phyloP scores from a whole-genome alignment of 2,329 filamentous ascomycete species.

The Rhinocladiella mackenziei region DNA sequence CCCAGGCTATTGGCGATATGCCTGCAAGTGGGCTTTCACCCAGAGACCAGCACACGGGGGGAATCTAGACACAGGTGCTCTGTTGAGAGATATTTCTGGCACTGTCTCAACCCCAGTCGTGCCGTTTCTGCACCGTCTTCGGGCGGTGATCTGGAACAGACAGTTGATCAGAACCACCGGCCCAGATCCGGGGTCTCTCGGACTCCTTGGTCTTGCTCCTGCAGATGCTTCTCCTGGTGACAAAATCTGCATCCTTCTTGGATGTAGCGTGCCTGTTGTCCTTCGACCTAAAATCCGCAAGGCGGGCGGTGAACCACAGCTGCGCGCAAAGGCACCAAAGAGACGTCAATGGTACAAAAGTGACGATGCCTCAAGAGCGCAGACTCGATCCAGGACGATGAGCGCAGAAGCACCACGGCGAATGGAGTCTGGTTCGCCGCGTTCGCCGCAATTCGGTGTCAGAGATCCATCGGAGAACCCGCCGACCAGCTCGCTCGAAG shows the following conservation, averaged over 20 bases:
- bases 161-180: slow-evolving; percentile 4
- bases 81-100: slow-evolving; percentile 10
- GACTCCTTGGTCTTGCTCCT: slow-evolving; percentile 8
- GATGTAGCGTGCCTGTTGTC: slow-evolving; percentile 37
- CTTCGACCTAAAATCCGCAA: slow-evolving; percentile 28
- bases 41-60: slow-evolving; percentile 8
- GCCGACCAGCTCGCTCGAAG: no score
- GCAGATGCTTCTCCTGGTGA: slow-evolving; percentile 27
- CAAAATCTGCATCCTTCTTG: slow-evolving; percentile 34
- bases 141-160: slow-evolving; percentile 10
- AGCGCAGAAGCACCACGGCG: background rate
- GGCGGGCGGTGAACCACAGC: no score
- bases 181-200: background rate
- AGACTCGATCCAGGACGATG: background rate
- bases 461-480: background rate
- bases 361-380: background rate
- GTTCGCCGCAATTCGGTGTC: background rate
- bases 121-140: slow-evolving; percentile 9
- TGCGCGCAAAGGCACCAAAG: background rate
- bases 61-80: slow-evolving; percentile 6
- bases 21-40: slow-evolving; percentile 11
- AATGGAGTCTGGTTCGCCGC: background rate
- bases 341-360: background rate
- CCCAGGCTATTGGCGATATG: slow-evolving; percentile 7
- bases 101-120: background rate